Conservation (phyloP, 2,329 filamentous ascomycete species). For the Dothistroma pini region DNA sequence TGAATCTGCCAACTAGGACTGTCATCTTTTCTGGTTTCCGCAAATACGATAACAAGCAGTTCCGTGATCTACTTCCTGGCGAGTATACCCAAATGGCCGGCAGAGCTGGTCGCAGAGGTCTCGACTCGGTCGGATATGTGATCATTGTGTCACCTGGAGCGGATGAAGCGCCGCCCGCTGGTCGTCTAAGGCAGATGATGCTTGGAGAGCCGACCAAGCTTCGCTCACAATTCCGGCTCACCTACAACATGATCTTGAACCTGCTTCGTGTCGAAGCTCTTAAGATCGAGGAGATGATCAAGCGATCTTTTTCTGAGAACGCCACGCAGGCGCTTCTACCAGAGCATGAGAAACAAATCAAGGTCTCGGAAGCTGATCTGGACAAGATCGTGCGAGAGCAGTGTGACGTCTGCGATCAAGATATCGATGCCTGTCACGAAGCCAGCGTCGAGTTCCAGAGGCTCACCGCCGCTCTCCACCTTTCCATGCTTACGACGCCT, state of each 20-base stretch:
- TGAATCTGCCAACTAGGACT: conserved; percentile 91
- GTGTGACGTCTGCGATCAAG: conserved; percentile 75
- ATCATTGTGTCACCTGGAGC: conserved; percentile 80
- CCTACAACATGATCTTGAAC: conserved; percentile 99
- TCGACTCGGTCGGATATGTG: conserved; percentile 89
- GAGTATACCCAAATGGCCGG: conserved; percentile 99
- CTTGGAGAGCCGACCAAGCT: conserved; percentile 93
- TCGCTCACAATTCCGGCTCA: conserved; percentile 90
- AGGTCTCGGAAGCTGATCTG: conserved; percentile 84
- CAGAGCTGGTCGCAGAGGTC: conserved; percentile 83
- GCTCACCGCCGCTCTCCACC: conserved; percentile 76
- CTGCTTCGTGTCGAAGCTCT: conserved; percentile 89
- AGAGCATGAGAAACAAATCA: conserved; percentile 93
- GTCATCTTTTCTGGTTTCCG: conserved; percentile 97
- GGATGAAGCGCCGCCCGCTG: conserved; percentile 84
- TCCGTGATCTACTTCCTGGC: conserved; percentile 85
- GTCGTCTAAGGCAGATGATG: conserved; percentile 86
- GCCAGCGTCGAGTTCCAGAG: conserved; percentile 75
- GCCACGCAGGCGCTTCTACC: conserved; percentile 91
- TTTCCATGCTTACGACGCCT: conserved; percentile 72
- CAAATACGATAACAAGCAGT: conserved; percentile 90
- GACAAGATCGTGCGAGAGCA: conserved; percentile 83
- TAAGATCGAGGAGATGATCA: conserved; percentile 99
- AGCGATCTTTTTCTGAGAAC: conserved; percentile 97
- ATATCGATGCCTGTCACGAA: conserved; percentile 76